These are phyloP conservation scores for Wallacemonas rigidus DNA, from an alignment of 208 protist genomes.

Conservation along the genomic window DNA sequence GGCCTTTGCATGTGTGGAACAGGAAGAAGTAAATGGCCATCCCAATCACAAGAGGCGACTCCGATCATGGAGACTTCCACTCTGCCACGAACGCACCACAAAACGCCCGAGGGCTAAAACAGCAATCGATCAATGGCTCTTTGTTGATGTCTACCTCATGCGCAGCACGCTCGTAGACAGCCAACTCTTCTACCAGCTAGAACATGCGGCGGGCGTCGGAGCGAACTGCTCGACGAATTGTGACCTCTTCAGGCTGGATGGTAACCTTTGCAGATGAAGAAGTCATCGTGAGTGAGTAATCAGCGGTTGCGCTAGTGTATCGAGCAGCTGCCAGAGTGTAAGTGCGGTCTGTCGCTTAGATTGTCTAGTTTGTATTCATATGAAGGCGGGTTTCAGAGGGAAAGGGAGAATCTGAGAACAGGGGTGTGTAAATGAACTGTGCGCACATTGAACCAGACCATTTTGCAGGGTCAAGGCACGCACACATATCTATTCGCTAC, in stretches of 20 bases:
- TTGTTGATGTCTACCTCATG: conserved; percentile 17
- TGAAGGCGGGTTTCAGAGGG: too few species aligned
- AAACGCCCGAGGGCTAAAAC: conserved; percentile 17
- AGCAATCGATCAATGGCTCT: conserved; percentile 8
- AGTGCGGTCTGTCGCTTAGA: too few species aligned
- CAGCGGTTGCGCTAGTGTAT: too few species aligned
- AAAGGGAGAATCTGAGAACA: too few species aligned
- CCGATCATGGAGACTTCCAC: not conserved
- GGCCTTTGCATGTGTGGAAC: conserved; percentile 25
- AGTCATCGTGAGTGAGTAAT: not conserved
- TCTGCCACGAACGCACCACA: conserved; percentile 24
- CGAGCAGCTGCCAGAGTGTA: too few species aligned
- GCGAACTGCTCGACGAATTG: conserved; percentile 6
- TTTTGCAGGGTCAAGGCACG: too few species aligned
- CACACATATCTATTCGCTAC: too few species aligned
- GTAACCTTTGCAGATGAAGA: conserved; percentile 3
- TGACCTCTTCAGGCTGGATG: conserved; percentile 12
- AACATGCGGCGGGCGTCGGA: conserved; percentile 12
- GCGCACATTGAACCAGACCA: too few species aligned
- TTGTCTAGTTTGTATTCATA: too few species aligned
- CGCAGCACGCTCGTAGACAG: conserved; percentile 18
- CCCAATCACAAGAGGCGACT: conserved; percentile 16
- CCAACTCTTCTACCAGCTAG: conserved; percentile 21
- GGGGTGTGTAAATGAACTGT: too few species aligned
- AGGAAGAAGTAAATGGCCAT: conserved; percentile 24